phyloP scores from a whole-genome alignment of 495 filamentous ascomycete species.

The Bombardia bombarda region DNA sequence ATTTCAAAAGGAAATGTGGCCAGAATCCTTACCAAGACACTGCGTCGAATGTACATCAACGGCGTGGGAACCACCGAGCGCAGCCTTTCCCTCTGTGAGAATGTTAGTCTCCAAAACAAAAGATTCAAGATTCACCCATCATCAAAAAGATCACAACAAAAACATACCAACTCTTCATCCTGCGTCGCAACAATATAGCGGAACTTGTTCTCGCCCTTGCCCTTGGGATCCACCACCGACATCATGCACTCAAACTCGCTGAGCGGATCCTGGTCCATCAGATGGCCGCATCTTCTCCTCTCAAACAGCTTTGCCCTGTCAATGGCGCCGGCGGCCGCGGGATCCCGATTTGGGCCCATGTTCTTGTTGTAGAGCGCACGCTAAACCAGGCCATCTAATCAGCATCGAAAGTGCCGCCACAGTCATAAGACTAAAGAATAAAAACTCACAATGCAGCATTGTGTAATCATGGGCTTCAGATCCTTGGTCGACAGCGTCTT shows the following conservation, averaged over 20 bases:
- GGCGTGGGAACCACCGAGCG: constrained; percentile 27
- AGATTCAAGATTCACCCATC: background rate
- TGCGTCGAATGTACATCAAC: constrained; percentile 72
- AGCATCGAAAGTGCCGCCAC: no score
- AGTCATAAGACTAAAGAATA: background rate
- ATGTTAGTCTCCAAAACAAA: background rate
- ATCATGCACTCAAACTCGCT: constrained; percentile 69
- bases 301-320: constrained; percentile 66
- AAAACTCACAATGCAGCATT: constrained; percentile 31
- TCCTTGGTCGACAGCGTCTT: constrained; percentile 60
- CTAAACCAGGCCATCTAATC: constrained; percentile 58
- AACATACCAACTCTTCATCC: constrained; percentile 32
- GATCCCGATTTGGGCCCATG: constrained; percentile 44
- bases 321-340: constrained; percentile 51
- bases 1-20: background rate
- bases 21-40: constrained; percentile 62
- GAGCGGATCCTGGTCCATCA: constrained; percentile 69
- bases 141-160: background rate
- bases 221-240: constrained; percentile 68
- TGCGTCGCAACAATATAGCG: constrained; percentile 83
- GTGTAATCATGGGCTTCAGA: constrained; percentile 65
- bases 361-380: constrained; percentile 55
- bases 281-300: constrained; percentile 81
- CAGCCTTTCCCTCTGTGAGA: constrained; percentile 17
- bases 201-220: constrained; percentile 70